Percentiles rank a stretch among this genome's conserved stretches.
Conservation (phyloP, 2,329 filamentous ascomycete species). For the Colletotrichum liriopes region DNA sequence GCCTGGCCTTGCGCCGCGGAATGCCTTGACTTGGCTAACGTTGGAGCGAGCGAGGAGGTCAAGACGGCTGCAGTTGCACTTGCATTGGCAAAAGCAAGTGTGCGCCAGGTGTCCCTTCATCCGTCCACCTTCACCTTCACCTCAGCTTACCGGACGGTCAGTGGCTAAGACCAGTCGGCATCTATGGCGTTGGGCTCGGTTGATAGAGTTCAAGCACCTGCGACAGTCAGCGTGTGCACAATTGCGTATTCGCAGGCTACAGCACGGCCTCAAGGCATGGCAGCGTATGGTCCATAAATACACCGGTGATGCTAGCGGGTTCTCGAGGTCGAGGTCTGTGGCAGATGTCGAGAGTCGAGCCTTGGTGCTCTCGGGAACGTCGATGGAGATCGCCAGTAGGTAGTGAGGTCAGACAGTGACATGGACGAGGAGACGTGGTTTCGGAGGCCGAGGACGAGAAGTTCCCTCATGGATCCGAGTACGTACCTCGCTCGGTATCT, state of each 20-base stretch:
- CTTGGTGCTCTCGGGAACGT: background rate
- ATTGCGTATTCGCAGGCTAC: constrained; percentile 7
- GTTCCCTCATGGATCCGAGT: background rate
- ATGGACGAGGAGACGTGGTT: background rate
- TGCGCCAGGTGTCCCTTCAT: constrained; percentile 5
- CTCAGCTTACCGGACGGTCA: constrained; percentile 17
- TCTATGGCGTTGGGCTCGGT: background rate
- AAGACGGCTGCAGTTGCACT: constrained; percentile 23
- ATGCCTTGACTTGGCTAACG: constrained; percentile 18
- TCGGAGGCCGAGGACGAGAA: background rate
- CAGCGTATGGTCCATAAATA: background rate
- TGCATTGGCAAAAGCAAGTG: constrained; percentile 6
- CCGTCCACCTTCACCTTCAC: constrained; percentile 7
- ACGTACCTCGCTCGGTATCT: too few species aligned
- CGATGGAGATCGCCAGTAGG: background rate
- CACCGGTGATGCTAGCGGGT: background rate
- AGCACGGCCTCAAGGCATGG: constrained; percentile 10
- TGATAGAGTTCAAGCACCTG: background rate
- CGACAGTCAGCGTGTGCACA: constrained; percentile 11
- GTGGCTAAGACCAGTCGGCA: constrained; percentile 16
- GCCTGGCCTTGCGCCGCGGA: constrained; percentile 1
- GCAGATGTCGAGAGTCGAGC: background rate
- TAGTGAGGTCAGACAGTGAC: background rate
- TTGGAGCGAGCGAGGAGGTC: constrained; percentile 15
- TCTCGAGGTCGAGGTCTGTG: constrained; percentile 5